Percentiles rank a stretch among this genome's conserved stretches.
Conservation (phyloP, 768 basidiomycete genomes). For the Suillus subaureus region DNA sequence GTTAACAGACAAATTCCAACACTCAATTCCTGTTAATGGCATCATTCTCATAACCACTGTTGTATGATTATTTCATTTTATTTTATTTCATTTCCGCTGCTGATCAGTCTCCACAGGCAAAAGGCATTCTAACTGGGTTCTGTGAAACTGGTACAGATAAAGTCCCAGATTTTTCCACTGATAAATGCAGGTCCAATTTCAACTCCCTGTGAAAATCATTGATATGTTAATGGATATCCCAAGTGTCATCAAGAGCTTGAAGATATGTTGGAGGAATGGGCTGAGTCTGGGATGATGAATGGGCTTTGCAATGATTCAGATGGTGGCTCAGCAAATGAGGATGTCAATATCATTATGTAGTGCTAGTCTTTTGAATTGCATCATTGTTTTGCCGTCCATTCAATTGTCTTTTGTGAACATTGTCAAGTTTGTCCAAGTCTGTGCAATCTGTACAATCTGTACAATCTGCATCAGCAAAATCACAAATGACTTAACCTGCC, state of each 20-base stretch:
- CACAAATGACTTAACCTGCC: not conserved
- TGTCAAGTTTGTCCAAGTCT: not conserved
- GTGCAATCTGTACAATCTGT: not conserved
- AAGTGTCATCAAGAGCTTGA: not conserved
- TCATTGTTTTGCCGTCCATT: not conserved
- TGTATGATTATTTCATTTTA: not conserved
- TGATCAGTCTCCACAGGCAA: not conserved
- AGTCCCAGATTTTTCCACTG: not conserved
- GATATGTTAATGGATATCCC: not conserved
- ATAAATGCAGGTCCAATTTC: not conserved
- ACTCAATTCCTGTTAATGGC: not conserved
- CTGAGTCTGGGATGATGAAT: not conserved
- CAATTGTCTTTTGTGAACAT: not conserved
- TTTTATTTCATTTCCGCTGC: not conserved
- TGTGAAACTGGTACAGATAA: not conserved
- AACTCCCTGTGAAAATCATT: not conserved
- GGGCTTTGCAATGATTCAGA: not conserved
- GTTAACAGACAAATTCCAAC: conserved; percentile 11
- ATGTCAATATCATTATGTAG: not conserved
- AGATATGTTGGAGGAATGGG: not conserved
- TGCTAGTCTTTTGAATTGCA: not conserved
- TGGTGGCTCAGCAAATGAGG: not conserved
- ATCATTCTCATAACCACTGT: not conserved
- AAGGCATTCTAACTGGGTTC: not conserved
- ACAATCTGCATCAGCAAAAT: not conserved